Conservation (phyloP, 2,329 filamentous ascomycete species). For the Aureobasidium sp. region DNA sequence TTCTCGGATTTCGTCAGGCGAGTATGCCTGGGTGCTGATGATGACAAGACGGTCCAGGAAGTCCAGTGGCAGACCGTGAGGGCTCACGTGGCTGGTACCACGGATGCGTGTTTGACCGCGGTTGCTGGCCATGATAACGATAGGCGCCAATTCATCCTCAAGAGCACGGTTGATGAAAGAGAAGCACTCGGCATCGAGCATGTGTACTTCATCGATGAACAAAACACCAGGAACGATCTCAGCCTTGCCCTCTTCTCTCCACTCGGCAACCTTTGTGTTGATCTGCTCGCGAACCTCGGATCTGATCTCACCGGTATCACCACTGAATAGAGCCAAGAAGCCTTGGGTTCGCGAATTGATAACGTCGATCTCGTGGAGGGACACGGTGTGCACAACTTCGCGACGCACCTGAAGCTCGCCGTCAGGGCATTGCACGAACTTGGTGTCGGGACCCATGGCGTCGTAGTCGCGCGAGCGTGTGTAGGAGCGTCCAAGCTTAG, state of each 20-base stretch:
- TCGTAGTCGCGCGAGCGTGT: constrained; percentile 96
- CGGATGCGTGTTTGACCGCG: constrained; percentile 84
- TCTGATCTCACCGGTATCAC: constrained; percentile 94
- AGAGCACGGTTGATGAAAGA: constrained; percentile 96
- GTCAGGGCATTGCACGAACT: constrained; percentile 95
- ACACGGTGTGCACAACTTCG: constrained; percentile 94
- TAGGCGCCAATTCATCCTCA: constrained; percentile 88
- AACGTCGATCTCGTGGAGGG: constrained; percentile 95
- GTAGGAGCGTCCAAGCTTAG: constrained; percentile 90
- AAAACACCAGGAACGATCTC: constrained; percentile 95
- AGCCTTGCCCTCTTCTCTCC: constrained; percentile 98
- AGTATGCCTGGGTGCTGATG: constrained; percentile 85
- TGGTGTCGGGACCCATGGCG: constrained; percentile 96
- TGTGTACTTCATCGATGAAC: constrained; percentile 98
- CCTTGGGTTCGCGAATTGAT: constrained; percentile 99
- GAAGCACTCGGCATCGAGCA: constrained; percentile 99
- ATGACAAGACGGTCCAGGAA: constrained; percentile 95
- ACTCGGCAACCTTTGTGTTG: constrained; percentile 97
- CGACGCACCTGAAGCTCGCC: constrained; percentile 96
- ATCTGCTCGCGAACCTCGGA: constrained; percentile 98
- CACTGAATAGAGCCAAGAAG: constrained; percentile 93
- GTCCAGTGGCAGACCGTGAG: constrained; percentile 89
- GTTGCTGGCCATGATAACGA: constrained; percentile 99
- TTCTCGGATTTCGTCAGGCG: constrained; percentile 76
- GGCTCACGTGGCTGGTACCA: constrained; percentile 80